These are phyloP conservation scores for Phlebiopsis flavidoalba DNA, from an alignment of 768 basidiomycete species.

Conservation along the genomic window DNA sequence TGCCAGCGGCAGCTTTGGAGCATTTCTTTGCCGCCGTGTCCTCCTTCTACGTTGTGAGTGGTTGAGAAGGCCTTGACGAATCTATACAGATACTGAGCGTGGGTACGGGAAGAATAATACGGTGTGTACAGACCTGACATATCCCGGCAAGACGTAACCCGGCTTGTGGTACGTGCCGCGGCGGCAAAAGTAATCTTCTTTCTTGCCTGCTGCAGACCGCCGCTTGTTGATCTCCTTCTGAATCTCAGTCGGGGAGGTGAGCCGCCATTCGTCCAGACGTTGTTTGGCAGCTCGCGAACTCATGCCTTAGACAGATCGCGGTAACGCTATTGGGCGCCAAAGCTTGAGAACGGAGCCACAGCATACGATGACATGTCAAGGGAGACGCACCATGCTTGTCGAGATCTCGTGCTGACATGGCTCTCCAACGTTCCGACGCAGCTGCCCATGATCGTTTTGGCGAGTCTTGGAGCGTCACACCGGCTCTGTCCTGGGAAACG, in stretches of 20 bases:
- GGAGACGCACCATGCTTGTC: background rate
- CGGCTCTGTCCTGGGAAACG: background rate
- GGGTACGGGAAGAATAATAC: background rate
- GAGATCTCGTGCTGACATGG: background rate
- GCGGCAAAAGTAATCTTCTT: background rate
- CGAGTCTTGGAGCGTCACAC: background rate
- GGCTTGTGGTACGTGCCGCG: background rate
- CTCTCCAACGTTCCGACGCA: too few species aligned
- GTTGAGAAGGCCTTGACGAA: background rate
- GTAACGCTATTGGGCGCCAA: background rate
- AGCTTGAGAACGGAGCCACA: background rate
- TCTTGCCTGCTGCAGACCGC: background rate
- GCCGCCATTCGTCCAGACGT: background rate
- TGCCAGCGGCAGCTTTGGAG: background rate
- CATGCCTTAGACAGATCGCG: background rate
- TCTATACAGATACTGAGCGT: background rate
- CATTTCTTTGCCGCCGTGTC: background rate
- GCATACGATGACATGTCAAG: background rate
- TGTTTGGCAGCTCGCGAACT: background rate
- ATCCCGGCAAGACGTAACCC: background rate
- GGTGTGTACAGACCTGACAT: background rate
- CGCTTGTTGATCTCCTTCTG: background rate
- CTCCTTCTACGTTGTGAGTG: too few species aligned
- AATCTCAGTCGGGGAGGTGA: background rate
- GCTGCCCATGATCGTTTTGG: background rate